phyloP scores from a whole-genome alignment of 1,284 basidiomycete species.

The Pholiota adiposa region DNA sequence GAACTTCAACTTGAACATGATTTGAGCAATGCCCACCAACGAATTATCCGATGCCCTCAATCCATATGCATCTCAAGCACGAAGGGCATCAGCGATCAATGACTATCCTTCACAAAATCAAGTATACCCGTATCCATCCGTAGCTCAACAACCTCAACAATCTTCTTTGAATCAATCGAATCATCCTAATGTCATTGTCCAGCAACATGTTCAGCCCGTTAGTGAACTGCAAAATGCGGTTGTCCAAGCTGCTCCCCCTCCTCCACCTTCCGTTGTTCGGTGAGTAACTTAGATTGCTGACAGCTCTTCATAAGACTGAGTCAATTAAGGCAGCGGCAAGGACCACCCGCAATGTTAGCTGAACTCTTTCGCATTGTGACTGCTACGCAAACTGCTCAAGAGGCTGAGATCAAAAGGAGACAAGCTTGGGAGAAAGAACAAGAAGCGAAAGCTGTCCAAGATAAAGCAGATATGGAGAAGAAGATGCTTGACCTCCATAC shows the following conservation, averaged over 20 bases:
- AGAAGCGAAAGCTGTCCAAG: conserved; percentile 57
- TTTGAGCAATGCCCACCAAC: conserved; percentile 53
- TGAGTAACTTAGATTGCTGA: conserved; percentile 17
- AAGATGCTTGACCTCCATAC: conserved; percentile 60
- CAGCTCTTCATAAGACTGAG: not conserved
- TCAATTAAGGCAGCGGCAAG: conserved; percentile 19
- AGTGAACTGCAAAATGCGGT: conserved; percentile 66
- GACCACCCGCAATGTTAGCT: conserved; percentile 49
- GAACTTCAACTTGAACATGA: not conserved
- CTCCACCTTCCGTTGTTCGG: conserved; percentile 32
- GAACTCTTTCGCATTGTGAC: conserved; percentile 59
- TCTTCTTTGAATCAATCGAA: conserved; percentile 9
- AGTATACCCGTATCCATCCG: conserved; percentile 27
- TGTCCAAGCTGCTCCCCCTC: conserved; percentile 43
- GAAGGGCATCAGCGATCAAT: conserved; percentile 34
- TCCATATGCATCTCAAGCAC: conserved; percentile 57
- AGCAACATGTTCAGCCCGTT: conserved; percentile 49
- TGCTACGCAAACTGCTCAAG: conserved; percentile 58
- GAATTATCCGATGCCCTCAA: conserved; percentile 80
- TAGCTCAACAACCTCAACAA: conserved; percentile 33
- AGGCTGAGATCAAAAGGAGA: conserved; percentile 59
- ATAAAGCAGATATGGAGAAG: conserved; percentile 62
- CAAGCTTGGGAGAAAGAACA: conserved; percentile 70
- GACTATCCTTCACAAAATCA: conserved; percentile 23
- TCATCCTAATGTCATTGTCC: conserved; percentile 8